Evolutionary conservation across 2,329 filamentous ascomycete species (phyloP).

Genomic region (Penicillium vulpinum): DNA sequence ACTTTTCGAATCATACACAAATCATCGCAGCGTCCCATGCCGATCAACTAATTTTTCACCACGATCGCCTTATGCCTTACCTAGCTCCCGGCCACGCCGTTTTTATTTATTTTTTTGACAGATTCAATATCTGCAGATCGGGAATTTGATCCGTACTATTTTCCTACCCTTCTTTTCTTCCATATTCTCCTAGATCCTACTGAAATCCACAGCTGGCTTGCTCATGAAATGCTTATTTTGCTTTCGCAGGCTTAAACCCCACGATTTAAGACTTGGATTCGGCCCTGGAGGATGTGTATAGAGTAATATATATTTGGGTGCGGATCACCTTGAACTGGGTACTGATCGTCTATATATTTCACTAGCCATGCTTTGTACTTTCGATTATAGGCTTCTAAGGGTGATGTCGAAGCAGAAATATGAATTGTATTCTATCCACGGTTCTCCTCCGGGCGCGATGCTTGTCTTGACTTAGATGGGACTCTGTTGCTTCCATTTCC

Average conservation of each 20-base stretch:
- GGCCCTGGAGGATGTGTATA: neutral
- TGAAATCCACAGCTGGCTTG: too few species aligned
- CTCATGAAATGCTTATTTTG: neutral
- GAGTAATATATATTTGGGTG: constrained; percentile 11
- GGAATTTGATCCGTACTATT: neutral
- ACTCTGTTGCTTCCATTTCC: constrained; percentile 1
- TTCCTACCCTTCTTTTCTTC: neutral
- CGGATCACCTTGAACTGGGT: neutral
- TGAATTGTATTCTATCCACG: neutral
- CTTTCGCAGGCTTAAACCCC: neutral
- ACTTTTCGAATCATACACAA: neutral
- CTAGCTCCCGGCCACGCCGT: neutral
- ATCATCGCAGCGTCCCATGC: neutral
- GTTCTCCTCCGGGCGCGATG: constrained; percentile 14
- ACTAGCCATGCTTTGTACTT: neutral
- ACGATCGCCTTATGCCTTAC: neutral
- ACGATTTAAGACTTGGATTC: neutral
- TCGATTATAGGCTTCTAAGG: neutral
- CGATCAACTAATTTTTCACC: neutral
- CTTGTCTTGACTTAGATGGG: constrained; percentile 9
- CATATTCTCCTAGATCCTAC: neutral
- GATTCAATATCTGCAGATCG: constrained; percentile 13
- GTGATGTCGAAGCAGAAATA: neutral
- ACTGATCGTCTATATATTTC: neutral
- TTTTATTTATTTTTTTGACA: constrained; percentile 4